A percentile compares a stretch with the other conserved stretches of the same genome.
Conservation (phyloP, 2,329 filamentous ascomycete genomes). For the Stachybotrys chlorohalonatus region DNA sequence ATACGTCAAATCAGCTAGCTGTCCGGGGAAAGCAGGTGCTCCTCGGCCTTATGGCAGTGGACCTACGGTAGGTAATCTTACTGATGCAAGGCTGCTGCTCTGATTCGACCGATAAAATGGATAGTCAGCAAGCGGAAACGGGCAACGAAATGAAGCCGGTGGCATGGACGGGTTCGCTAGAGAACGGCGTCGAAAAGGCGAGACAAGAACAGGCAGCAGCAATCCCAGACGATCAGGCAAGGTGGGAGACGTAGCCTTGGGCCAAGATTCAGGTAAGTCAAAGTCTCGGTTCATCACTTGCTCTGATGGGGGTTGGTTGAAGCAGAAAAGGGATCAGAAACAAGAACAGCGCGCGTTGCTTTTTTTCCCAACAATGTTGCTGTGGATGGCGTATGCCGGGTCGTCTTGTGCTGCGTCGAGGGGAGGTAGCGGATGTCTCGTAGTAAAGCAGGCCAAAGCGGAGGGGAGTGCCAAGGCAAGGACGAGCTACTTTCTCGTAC, state of each 20-base stretch:
- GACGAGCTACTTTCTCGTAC: conserved; percentile 1
- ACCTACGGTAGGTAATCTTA: neutral
- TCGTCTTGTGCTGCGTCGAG: conserved; percentile 19
- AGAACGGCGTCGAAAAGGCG: conserved; percentile 7
- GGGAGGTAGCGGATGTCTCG: conserved; percentile 7
- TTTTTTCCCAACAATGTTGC: conserved; percentile 17
- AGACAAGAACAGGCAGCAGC: conserved; percentile 1
- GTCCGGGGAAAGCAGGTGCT: neutral
- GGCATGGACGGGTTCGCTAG: neutral
- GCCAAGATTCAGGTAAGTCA: conserved; percentile 17
- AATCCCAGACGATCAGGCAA: conserved; percentile 7
- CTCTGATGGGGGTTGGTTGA: conserved; percentile 11
- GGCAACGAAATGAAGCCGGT: neutral
- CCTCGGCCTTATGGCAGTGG: neutral
- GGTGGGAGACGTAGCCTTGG: conserved; percentile 12
- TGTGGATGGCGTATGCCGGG: conserved; percentile 20
- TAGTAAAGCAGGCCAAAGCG: conserved; percentile 5
- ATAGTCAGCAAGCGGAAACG: conserved; percentile 8
- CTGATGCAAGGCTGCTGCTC: neutral
- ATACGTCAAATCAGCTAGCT: neutral
- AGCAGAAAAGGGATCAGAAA: conserved; percentile 15
- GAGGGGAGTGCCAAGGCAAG: conserved; percentile 10
- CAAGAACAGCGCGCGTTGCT: conserved; percentile 20
- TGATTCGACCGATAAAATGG: conserved; percentile 12
- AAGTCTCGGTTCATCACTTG: conserved; percentile 14